phyloP scores from a whole-genome alignment of 306 rosid genomes.

The Begonia loranthoides region DNA sequence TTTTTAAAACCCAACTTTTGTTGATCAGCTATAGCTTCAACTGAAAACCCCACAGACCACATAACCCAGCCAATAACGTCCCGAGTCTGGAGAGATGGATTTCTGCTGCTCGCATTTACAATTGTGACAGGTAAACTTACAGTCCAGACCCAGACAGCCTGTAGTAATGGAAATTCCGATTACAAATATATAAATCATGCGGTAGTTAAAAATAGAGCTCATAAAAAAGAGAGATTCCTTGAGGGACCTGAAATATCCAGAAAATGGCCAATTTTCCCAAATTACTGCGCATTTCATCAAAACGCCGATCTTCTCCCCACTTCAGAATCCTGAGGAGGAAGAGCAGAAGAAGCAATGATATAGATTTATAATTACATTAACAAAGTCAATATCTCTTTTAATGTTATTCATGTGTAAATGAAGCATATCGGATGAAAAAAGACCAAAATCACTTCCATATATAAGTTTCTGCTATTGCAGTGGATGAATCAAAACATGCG shows the following conservation, averaged over 20 bases:
- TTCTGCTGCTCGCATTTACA: slow-evolving; percentile 62
- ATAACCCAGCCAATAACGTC: slow-evolving; percentile 82
- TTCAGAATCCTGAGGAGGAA: slow-evolving; percentile 57
- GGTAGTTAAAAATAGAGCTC: not conserved
- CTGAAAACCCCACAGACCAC: slow-evolving; percentile 57
- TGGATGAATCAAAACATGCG: too few relatives aligned
- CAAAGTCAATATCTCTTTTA: too few relatives aligned
- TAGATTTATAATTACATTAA: too few relatives aligned
- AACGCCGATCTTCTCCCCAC: slow-evolving; percentile 94
- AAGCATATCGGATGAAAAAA: too few relatives aligned
- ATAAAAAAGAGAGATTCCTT: not conserved
- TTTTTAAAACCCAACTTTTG: slow-evolving; percentile 62
- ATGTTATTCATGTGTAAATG: too few relatives aligned
- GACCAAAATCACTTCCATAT: too few relatives aligned
- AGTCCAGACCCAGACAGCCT: slow-evolving; percentile 98
- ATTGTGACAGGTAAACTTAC: slow-evolving; percentile 88
- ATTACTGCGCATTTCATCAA: slow-evolving; percentile 79
- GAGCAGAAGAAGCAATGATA: slow-evolving; percentile 1
- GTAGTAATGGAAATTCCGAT: slow-evolving; percentile 6
- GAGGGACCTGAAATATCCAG: slow-evolving; percentile 86
- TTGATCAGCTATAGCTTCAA: slow-evolving; percentile 84
- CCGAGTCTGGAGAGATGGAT: slow-evolving; percentile 40
- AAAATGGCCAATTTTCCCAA: slow-evolving; percentile 67
- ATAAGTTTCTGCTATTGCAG: too few relatives aligned
- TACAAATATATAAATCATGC: not conserved